Base-by-base conservation (phyloP, 2,329 filamentous ascomycete species). In the Hypomyces perniciosus region DNA sequence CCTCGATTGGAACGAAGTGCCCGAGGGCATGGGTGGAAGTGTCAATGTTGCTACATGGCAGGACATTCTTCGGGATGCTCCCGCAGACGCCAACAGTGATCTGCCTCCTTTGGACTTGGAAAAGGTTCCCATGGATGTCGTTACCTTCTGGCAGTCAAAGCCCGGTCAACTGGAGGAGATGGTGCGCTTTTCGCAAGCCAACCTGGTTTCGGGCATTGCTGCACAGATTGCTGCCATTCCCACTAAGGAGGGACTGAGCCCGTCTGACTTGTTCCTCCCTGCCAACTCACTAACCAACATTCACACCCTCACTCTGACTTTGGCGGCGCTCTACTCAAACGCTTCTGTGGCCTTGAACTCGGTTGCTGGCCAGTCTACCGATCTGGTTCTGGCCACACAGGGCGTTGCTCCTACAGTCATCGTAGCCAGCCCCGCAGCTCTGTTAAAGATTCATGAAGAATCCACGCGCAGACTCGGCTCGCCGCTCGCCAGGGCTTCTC, bases 1-100 rank as follows among this genome's bases (percentile, higher is more conserved):
- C 65, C 86, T 99, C 78, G 91, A 96, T 69, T 99, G 92, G 91
- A 91, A 89, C 60, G 88, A 92, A 64, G 81, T 91, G 2, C 90
- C 91, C 8, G 80, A 86, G 62, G 86, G 87, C 46, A 84, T 85
- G 51, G 85, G 85, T 12, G 81, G 85, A 51, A 83, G 78, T 55
- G 76, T 95, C 54, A 87, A 87, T 50, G 87, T 96, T 12, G 81
- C 84, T n/a, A 93, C 92, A 10, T 99, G 92, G 91, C 88, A 95
- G 62, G 88, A 96, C 53, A 79, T 97, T 48, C 73, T 96, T 28
- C 81, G 86, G 57, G 87, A 93, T 55, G 77, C 78, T 57, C 80
- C 83, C 13, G 70, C 73, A 29, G 74, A 72, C 48, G 76, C 79
- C 35, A 80, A 77, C 39, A 72, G 72, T 6, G 80, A 88, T 20